These are phyloP conservation scores for Paxillus involutus DNA, from an alignment of 768 basidiomycete genomes.

Conservation along the genomic window DNA sequence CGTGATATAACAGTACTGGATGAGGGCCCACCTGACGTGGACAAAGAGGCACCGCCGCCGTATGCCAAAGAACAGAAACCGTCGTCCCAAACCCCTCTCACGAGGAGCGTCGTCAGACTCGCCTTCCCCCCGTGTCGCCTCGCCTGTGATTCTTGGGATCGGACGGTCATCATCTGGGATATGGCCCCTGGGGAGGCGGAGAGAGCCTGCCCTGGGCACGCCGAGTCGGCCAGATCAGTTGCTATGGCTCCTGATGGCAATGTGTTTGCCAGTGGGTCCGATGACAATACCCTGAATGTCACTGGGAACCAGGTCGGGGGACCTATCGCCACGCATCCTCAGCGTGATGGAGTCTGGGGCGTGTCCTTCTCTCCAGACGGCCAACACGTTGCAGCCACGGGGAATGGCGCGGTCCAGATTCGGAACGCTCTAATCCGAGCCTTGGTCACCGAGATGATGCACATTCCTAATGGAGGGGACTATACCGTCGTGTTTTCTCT, in stretches of 20 bases:
- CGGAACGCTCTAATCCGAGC: not conserved
- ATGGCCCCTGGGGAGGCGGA: not conserved
- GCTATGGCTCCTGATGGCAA: not conserved
- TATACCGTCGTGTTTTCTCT: not conserved
- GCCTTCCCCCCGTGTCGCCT: not conserved
- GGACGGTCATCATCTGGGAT: not conserved
- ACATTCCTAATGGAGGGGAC: not conserved
- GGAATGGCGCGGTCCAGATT: not conserved
- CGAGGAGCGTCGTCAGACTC: not conserved
- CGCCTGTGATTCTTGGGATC: not conserved
- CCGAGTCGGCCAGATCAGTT: not conserved
- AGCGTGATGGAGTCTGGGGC: too few species aligned
- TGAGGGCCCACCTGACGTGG: too few species aligned
- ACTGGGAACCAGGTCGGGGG: not conserved
- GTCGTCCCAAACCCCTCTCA: not conserved
- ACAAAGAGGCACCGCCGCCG: not conserved
- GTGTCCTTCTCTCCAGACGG: not conserved
- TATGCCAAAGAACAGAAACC: not conserved
- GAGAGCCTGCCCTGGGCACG: not conserved
- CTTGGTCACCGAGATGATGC: not conserved
- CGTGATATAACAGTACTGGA: too few species aligned
- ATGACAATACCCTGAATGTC: not conserved
- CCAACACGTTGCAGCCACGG: not conserved
- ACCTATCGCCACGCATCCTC: not conserved
- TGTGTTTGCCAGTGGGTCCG: not conserved